Evolutionary conservation across 2,329 filamentous ascomycete genomes (phyloP).

Genomic region (Aphanocladium album): DNA sequence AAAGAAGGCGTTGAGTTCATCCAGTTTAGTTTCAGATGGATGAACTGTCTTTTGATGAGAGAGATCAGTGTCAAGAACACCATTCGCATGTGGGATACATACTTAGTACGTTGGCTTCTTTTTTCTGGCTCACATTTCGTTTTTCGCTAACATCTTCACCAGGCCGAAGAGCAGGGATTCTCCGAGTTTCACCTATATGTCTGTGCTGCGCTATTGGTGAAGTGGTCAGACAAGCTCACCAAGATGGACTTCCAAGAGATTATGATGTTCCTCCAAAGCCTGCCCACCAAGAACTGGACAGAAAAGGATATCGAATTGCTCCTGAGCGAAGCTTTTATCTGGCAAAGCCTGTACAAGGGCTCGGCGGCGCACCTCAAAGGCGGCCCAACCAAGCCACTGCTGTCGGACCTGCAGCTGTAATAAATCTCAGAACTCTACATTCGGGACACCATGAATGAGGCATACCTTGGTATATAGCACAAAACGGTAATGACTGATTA

Average conservation of each 20-base stretch:
- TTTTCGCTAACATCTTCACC: conserved; percentile 14
- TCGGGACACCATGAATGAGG: neutral
- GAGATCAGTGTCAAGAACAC: conserved; percentile 96
- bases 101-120: conserved; percentile 73
- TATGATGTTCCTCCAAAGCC: conserved; percentile 97
- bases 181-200: conserved; percentile 98
- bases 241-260: conserved; percentile 98
- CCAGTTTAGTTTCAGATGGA: conserved; percentile 98
- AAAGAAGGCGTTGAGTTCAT: conserved; percentile 94
- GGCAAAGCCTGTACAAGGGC: conserved; percentile 95
- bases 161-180: conserved; percentile 98
- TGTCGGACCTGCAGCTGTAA: conserved; percentile 32
- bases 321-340: conserved; percentile 94
- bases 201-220: conserved; percentile 94
- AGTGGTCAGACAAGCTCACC: conserved; percentile 91
- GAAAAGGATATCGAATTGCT: conserved; percentile 97
- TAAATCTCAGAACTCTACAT: neutral
- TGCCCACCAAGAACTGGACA: conserved; percentile 91
- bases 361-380: conserved; percentile 81
- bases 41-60: conserved; percentile 98
- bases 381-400: conserved; percentile 31
- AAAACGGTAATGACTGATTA: neutral
- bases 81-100: conserved; percentile 99
- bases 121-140: too few species aligned
- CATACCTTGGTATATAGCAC: neutral